These are phyloP conservation scores for Sporothrix schenckii DNA, from an alignment of 2,329 filamentous ascomycete genomes.

Conservation along the genomic window DNA sequence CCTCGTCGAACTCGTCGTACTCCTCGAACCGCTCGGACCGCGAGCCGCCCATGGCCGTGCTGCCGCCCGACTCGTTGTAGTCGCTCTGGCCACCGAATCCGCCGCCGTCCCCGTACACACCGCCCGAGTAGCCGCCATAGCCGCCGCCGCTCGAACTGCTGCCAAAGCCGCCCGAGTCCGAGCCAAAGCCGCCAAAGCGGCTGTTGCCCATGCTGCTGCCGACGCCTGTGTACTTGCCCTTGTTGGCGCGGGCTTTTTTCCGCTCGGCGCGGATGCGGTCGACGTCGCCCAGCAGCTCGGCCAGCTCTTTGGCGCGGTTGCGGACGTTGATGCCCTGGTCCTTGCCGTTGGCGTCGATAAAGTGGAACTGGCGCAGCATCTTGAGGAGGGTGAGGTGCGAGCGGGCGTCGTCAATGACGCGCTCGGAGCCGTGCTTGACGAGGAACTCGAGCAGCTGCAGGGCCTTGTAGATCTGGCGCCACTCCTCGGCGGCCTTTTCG, in stretches of 20 bases:
- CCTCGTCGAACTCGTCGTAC: slow-evolving; percentile 95
- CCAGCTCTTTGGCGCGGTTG: slow-evolving; percentile 92
- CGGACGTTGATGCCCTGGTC: slow-evolving; percentile 98
- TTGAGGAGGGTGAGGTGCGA: slow-evolving; percentile 93
- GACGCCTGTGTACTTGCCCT: slow-evolving; percentile 93
- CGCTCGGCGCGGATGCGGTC: slow-evolving; percentile 78
- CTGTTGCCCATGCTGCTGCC: slow-evolving; percentile 54
- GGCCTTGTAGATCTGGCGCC: slow-evolving; percentile 98
- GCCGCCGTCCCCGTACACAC: slow-evolving; percentile 93
- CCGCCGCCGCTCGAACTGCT: slow-evolving; percentile 61
- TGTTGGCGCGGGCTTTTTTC: slow-evolving; percentile 88
- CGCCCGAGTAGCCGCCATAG: slow-evolving; percentile 65
- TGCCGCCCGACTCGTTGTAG: slow-evolving; percentile 60
- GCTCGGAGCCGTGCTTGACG: slow-evolving; percentile 96
- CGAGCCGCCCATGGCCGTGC: slow-evolving; percentile 48
- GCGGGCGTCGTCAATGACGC: slow-evolving; percentile 94
- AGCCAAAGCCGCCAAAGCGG: slow-evolving; percentile 89
- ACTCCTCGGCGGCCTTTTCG: slow-evolving; percentile 96
- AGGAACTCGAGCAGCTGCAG: slow-evolving; percentile 93
- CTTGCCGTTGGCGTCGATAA: slow-evolving; percentile 93
- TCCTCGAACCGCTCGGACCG: slow-evolving; percentile 84
- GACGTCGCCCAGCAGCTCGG: slow-evolving; percentile 89
- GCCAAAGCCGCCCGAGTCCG: slow-evolving; percentile 72
- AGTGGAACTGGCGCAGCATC: slow-evolving; percentile 99
- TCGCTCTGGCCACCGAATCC: slow-evolving; percentile 84